Base-by-base conservation (phyloP, 768 basidiomycete genomes). In the Podaxis sp. region DNA sequence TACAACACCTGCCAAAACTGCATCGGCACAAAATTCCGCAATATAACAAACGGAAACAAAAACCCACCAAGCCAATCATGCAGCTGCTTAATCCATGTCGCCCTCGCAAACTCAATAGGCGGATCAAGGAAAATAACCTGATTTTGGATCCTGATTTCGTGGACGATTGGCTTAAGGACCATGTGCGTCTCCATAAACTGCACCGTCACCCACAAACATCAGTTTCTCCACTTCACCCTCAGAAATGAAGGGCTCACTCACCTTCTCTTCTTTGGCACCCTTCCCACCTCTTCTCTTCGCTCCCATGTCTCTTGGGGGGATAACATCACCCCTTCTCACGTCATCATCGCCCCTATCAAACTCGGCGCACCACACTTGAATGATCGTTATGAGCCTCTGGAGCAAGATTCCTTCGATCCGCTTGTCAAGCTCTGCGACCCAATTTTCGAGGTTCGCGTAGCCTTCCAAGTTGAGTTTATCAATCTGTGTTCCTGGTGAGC, bases 81-180 rank as follows among this genome's bases (percentile, higher is more conserved):
- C 64, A 97, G 76, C 71, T 96, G 91, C 50, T 82, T 84, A 64
- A 96, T 84, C 96, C 96, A 98, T 8, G 84, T 90, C 55, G 90
- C 86, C 46, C 96, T 87, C 0, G 96, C 95, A 68, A 92, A 86
- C 74, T 99, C 96, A 78, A 98, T 93, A 63, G 97, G 97, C 28
- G 97, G 97, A 73, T 99, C 96, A 56, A 99, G 82, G 79, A 97
- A 99, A 74, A 99, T 98, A 66, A 98, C 94, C 73, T 99, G 97
- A 72, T 99, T 97, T 71, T 96, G 92, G 83, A 99, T 98, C 76
- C 96, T 86, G 66, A 99, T 92, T 73, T 99, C 96, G 74, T 99
- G 96, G 6, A 96, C 82, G 62, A 97, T 89, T 0, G 95, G 92
- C 67, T 91, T 89, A 66, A 98, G 74, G 1, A 82, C 80, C 83